Evolutionary conservation across 2,329 filamentous ascomycete species (phyloP).

Genomic region (Colletotrichum sp.): DNA sequence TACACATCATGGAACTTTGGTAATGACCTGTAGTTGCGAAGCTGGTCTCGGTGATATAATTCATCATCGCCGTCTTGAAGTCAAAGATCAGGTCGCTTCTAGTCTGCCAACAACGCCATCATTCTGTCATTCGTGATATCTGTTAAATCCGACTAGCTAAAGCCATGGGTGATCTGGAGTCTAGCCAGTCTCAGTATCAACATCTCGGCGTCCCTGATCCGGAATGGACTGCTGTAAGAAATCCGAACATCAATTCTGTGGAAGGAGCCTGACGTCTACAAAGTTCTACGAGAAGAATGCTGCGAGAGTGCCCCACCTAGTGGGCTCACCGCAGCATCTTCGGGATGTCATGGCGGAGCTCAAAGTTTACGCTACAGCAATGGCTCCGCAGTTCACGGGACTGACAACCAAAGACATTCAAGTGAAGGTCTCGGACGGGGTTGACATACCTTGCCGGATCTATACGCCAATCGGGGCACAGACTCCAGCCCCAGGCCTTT

Average conservation of each 20-base stretch:
- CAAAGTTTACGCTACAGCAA: background rate
- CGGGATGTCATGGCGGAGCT: background rate
- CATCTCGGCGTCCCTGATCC: background rate
- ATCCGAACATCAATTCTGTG: background rate
- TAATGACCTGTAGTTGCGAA: background rate
- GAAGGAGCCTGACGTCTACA: background rate
- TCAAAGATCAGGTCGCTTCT: fast-evolving
- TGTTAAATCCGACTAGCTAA: background rate
- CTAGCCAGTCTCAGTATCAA: background rate
- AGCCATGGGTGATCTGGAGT: background rate
- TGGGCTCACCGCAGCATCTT: background rate
- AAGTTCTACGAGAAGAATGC: background rate
- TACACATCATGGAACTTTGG: background rate
- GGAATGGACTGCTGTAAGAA: background rate
- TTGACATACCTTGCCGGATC: background rate
- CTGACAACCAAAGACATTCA: background rate
- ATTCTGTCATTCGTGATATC: background rate
- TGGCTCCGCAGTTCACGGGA: background rate
- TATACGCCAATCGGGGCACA: background rate
- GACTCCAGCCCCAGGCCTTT: background rate
- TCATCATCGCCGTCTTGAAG: background rate
- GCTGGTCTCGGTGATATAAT: background rate
- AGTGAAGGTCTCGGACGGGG: background rate
- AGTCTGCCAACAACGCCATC: background rate
- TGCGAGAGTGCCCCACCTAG: background rate